phyloP scores from a whole-genome alignment of 768 basidiomycete species.

The Dictyophora rubrovolvata region DNA sequence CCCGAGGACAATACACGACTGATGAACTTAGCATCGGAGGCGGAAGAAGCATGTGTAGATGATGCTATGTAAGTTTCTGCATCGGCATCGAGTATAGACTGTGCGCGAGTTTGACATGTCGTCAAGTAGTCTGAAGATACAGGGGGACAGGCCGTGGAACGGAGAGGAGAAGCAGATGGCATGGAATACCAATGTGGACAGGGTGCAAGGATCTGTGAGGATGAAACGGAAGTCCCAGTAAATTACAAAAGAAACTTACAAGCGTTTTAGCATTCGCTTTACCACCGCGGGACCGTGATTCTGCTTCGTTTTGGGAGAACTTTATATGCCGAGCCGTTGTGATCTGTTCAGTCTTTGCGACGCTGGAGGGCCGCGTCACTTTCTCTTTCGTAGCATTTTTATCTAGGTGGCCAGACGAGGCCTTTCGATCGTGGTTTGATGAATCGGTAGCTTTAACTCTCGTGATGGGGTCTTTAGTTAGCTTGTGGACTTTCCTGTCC shows the following conservation, averaged over 20 bases:
- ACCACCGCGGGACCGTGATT: background rate
- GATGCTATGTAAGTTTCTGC: constrained; percentile 34
- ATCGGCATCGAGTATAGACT: constrained; percentile 35
- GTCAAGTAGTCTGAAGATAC: constrained; percentile 36
- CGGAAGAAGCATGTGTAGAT: constrained; percentile 28
- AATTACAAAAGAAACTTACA: background rate
- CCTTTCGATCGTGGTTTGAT: background rate
- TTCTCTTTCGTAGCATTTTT: background rate
- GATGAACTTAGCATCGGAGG: constrained; percentile 74
- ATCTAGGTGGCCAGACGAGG: background rate
- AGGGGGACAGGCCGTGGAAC: constrained; percentile 20
- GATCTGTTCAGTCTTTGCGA: background rate
- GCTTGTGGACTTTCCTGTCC: constrained; percentile 5
- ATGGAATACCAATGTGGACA: constrained; percentile 47
- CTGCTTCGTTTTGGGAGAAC: background rate
- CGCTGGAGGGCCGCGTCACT: constrained; percentile 9
- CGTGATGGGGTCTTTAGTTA: constrained; percentile 22
- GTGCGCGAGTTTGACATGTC: constrained; percentile 35
- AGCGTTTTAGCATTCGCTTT: background rate
- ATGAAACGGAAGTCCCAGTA: constrained; percentile 2
- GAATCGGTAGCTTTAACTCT: background rate
- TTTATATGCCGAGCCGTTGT: background rate
- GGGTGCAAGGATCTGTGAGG: constrained; percentile 22
- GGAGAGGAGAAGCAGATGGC: constrained; percentile 29
- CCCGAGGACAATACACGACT: constrained; percentile 78